Conservation (phyloP, 208 protist genomes). For the Wallacemonas sp. region DNA sequence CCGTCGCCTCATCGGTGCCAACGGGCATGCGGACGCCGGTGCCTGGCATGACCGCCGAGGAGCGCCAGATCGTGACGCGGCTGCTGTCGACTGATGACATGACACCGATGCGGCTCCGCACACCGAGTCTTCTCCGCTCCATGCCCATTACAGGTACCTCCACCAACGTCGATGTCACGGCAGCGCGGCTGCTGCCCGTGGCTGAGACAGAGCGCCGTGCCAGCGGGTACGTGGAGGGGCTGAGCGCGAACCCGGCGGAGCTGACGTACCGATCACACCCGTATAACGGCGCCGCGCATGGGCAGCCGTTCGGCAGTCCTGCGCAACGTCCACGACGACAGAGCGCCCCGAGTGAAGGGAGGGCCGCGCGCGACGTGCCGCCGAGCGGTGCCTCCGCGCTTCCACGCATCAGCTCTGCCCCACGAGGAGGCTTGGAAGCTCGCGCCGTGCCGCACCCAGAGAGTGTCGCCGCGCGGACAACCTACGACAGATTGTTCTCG, state of each 20-base stretch:
- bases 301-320: neutral
- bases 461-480: neutral
- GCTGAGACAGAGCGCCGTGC: neutral
- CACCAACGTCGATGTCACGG: conserved; percentile 13
- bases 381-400: too few relatives aligned
- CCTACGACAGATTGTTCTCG: conserved; percentile 11
- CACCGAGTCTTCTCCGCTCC: conserved; percentile 1
- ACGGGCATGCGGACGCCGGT: conserved; percentile 7
- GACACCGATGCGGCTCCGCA: conserved; percentile 2
- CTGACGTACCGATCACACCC: neutral
- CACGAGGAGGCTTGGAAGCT: neutral
- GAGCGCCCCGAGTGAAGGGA: neutral
- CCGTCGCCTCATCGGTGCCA: neutral
- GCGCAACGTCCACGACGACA: neutral
- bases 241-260: neutral
- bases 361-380: neutral
- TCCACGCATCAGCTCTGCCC: conserved; percentile 2
- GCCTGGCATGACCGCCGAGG: conserved; percentile 1
- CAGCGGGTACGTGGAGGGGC: neutral
- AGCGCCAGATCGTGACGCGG: neutral
- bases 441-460: neutral
- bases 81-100: conserved; percentile 8
- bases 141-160: conserved; percentile 10
- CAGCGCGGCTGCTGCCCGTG: conserved; percentile 2
- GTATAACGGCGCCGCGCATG: neutral